Conservation (phyloP, 2,329 filamentous ascomycete genomes). For the Pseudogymnoascus sp. region DNA sequence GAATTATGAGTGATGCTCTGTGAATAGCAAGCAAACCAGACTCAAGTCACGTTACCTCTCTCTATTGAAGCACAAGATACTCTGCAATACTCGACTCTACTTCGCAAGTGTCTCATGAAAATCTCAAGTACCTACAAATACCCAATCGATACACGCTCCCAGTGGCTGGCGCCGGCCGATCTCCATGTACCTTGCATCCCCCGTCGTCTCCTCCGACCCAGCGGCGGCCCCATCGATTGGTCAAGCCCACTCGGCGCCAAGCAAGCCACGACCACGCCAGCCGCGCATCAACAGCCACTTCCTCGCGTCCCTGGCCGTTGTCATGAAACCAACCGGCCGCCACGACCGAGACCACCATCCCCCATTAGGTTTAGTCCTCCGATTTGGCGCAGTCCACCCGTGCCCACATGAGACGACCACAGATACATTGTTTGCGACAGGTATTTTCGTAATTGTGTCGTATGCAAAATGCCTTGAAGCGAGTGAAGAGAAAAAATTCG, state of each 20-base stretch:
- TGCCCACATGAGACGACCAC: background rate
- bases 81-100: background rate
- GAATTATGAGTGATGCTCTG: background rate
- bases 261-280: background rate
- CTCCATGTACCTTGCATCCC: background rate
- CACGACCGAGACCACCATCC: background rate
- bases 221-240: background rate
- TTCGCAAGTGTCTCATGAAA: background rate
- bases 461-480: background rate
- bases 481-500: background rate
- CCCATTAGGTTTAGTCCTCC: background rate
- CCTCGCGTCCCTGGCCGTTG: background rate
- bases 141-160: background rate
- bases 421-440: too few relatives aligned
- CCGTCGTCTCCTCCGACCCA: background rate
- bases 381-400: background rate
- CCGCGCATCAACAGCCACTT: background rate
- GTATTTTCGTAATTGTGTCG: conserved; percentile 6
- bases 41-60: background rate
- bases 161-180: background rate
- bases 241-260: background rate
- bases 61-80: background rate
- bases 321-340: background rate
- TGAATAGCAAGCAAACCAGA: background rate
- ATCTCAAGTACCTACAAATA: background rate